These are phyloP conservation scores for Magnaporthales sp. DNA, from an alignment of 2,329 filamentous ascomycete genomes.

Conservation along the genomic window DNA sequence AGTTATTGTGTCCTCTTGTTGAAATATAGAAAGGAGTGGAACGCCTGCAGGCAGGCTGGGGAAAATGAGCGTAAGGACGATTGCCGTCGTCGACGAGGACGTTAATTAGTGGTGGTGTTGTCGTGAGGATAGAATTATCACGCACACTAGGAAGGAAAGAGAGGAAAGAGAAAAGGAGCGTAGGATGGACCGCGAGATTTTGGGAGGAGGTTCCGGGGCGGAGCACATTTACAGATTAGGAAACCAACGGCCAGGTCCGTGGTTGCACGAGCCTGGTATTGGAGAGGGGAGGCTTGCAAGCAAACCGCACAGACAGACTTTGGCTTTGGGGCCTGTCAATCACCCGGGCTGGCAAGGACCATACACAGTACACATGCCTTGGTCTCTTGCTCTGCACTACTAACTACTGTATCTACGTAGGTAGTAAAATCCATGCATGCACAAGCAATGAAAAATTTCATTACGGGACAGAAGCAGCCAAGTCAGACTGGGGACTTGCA, in stretches of 20 bases:
- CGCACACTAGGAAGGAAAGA: conserved; percentile 1
- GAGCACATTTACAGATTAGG: conserved; percentile 3
- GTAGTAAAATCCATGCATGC: background rate
- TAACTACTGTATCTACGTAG: background rate
- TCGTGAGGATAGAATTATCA: background rate
- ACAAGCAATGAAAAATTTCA: background rate
- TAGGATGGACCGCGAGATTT: conserved; percentile 15
- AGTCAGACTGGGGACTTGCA: background rate
- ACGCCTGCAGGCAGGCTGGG: conserved; percentile 46
- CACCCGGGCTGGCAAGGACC: background rate
- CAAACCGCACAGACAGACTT: too few species aligned
- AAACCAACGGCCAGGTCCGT: background rate
- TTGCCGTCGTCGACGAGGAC: conserved; percentile 2
- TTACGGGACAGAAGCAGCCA: background rate
- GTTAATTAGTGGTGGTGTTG: background rate
- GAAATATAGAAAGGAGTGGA: conserved; percentile 39
- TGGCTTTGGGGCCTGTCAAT: too few species aligned
- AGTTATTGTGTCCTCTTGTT: conserved; percentile 13
- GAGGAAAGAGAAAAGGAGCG: conserved; percentile 7
- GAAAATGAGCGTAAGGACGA: conserved; percentile 12
- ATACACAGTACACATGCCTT: background rate
- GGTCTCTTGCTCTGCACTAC: background rate
- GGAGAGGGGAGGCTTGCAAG: background rate
- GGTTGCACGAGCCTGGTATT: background rate
- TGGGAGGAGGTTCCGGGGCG: conserved; percentile 12